Conservation (phyloP, 441 rosid species). For the Omphalea diandra region DNA sequence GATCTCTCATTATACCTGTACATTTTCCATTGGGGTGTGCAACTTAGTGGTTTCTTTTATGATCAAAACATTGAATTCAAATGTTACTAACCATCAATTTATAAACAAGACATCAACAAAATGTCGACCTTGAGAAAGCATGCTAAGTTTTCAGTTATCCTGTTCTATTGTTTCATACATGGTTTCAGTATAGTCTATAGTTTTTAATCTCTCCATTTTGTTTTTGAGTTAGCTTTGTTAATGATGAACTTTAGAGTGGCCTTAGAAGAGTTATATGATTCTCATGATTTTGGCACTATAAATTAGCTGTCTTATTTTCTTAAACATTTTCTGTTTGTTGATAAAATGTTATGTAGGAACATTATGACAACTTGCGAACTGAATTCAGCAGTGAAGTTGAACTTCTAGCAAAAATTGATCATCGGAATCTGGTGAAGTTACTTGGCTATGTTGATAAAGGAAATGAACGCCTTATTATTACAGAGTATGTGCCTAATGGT, state of each 20-base stretch:
- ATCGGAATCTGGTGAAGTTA: conserved; percentile 80
- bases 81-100: background rate
- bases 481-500: conserved; percentile 89
- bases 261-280: background rate
- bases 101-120: background rate
- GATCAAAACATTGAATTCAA: conserved; percentile 7
- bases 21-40: too few species aligned
- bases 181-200: background rate
- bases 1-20: too few species aligned
- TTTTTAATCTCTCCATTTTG: background rate
- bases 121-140: background rate
- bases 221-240: background rate
- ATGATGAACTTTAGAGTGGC: background rate
- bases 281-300: conserved; percentile 6
- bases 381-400: conserved; percentile 95
- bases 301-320: conserved; percentile 14
- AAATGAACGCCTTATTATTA: conserved; percentile 84
- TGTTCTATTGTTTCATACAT: background rate
- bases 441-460: conserved; percentile 87
- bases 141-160: background rate
- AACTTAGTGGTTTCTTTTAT: background rate
- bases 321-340: conserved; percentile 17
- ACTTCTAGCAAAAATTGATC: conserved; percentile 89
- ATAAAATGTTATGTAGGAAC: conserved; percentile 51
- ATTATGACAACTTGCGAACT: conserved; percentile 54